phyloP scores from a whole-genome alignment of 2,329 filamentous ascomycete species.

The Calonectria leucothoes region DNA sequence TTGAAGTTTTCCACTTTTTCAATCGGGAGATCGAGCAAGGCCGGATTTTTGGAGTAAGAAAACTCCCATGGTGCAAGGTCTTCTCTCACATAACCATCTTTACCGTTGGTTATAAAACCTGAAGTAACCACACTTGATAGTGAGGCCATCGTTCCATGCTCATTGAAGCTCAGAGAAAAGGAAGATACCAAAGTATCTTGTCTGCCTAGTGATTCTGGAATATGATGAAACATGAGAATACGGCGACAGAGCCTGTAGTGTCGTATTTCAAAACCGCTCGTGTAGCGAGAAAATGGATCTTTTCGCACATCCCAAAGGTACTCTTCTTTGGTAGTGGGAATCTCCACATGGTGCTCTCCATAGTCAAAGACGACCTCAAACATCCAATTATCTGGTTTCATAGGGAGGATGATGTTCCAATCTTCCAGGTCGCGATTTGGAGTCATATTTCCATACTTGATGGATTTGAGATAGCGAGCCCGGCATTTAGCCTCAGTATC shows the following conservation, averaged over 20 bases:
- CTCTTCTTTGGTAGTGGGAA: not conserved
- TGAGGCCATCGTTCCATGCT: not conserved
- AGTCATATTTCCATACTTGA: not conserved
- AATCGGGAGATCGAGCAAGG: not conserved
- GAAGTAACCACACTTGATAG: not conserved
- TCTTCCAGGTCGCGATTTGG: not conserved
- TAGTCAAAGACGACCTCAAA: not conserved
- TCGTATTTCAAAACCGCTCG: not conserved
- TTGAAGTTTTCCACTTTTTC: not conserved
- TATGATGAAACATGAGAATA: conserved; percentile 11
- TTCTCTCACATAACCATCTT: not conserved
- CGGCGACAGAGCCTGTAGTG: conserved; percentile 5
- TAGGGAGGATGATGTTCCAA: not conserved
- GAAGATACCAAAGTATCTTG: not conserved
- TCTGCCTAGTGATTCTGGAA: not conserved
- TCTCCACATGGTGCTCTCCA: not conserved
- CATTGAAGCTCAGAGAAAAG: not conserved
- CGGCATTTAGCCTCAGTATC: not conserved
- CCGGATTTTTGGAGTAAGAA: not conserved
- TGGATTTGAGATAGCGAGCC: not conserved
- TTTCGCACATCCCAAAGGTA: not conserved
- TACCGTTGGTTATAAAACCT: not conserved
- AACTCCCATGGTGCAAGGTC: not conserved
- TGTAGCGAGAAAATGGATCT: not conserved
- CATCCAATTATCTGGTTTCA: not conserved